Conservation (phyloP, 2,329 filamentous ascomycete species). For the Aotearoamyces nothofagi region DNA sequence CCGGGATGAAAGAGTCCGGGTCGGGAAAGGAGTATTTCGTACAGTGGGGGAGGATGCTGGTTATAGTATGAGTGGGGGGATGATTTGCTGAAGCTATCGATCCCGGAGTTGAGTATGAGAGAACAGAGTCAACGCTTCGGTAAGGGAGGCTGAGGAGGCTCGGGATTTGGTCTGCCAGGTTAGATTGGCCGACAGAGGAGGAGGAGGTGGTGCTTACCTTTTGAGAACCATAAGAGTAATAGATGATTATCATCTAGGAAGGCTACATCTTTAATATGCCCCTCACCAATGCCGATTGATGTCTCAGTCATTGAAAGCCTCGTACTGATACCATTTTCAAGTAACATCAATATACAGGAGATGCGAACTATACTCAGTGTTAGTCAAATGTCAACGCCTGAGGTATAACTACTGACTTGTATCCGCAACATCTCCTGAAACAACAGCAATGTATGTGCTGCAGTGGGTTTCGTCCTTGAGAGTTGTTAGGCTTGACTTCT, state of each 20-base stretch:
- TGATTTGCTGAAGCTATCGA: not conserved
- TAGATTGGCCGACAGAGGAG: not conserved
- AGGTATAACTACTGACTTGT: constrained; percentile 10
- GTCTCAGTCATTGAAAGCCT: constrained; percentile 8
- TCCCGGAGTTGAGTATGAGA: not conserved
- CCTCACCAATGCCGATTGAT: constrained; percentile 14
- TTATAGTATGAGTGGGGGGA: not conserved
- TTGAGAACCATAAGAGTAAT: constrained; percentile 14
- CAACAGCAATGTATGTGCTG: constrained; percentile 11
- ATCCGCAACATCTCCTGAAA: constrained; percentile 10
- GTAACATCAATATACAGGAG: constrained; percentile 10
- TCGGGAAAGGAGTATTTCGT: not conserved
- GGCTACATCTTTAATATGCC: constrained; percentile 17
- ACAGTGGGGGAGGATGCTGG: not conserved
- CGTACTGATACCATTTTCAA: constrained; percentile 18
- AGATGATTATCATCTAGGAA: constrained; percentile 14
- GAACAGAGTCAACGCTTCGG: not conserved
- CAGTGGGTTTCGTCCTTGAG: constrained; percentile 8
- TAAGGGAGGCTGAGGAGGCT: not conserved
- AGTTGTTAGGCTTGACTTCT: no score
- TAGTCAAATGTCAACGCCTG: not conserved
- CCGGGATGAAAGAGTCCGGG: not conserved
- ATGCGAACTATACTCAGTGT: constrained; percentile 13
- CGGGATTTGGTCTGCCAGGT: not conserved
- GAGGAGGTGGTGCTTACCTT: constrained; percentile 9